phyloP scores from a whole-genome alignment of 1,284 basidiomycete genomes.

The Mycena citricolor region DNA sequence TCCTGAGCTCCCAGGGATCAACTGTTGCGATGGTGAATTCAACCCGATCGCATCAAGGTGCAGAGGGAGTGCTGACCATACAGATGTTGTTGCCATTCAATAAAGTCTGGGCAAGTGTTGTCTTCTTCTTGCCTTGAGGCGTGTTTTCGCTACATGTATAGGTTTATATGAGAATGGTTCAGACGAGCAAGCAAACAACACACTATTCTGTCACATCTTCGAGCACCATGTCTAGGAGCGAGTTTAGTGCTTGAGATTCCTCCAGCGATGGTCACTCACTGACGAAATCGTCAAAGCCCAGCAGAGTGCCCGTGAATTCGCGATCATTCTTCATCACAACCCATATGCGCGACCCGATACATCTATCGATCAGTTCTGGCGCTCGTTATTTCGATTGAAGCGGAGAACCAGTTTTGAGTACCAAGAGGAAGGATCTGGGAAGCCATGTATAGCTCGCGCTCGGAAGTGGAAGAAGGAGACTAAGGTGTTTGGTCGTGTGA shows the following conservation, averaged over 20 bases:
- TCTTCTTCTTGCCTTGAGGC: constrained; percentile 79
- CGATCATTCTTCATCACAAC: constrained; percentile 96
- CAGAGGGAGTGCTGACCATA: constrained; percentile 63
- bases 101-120: constrained; percentile 85
- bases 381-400: constrained; percentile 9
- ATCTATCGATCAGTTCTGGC: constrained; percentile 89
- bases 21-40: constrained; percentile 17
- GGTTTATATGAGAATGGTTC: constrained; percentile 3
- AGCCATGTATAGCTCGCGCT: too few relatives aligned
- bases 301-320: constrained; percentile 93
- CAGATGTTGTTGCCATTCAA: constrained; percentile 98
- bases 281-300: constrained; percentile 99
- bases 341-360: constrained; percentile 93
- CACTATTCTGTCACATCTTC: constrained; percentile 98
- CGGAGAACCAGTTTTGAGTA: constrained; percentile 22
- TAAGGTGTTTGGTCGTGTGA: too few relatives aligned
- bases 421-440: constrained; percentile 58
- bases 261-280: constrained; percentile 67
- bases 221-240: constrained; percentile 88
- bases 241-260: constrained; percentile 4
- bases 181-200: constrained; percentile 18
- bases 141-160: constrained; percentile 71
- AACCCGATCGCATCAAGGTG: not conserved
- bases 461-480: too few relatives aligned
- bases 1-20: constrained; percentile 23